Evolutionary conservation across 257 asterid species (phyloP).

Genomic region (Rhazya stricta): DNA sequence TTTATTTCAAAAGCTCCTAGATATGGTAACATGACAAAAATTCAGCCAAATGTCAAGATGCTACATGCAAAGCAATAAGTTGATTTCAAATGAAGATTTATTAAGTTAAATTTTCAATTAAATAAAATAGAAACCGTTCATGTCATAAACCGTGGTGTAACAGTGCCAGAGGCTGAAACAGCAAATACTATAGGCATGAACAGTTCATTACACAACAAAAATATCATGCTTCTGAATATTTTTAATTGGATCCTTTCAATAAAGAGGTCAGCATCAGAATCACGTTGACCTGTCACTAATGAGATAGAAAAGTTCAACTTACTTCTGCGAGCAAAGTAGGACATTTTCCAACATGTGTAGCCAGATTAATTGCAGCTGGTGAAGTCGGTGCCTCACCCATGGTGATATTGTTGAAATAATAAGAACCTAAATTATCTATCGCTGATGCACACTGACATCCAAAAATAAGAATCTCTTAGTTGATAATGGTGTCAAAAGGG

Average conservation of each 20-base stretch:
- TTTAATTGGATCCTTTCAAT: neutral
- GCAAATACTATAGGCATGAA: neutral
- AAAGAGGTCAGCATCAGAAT: neutral
- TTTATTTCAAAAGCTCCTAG: neutral
- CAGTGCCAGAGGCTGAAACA: neutral
- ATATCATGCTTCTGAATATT: neutral
- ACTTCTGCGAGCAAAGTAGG: slow-evolving; percentile 84
- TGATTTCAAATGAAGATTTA: neutral
- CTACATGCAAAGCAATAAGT: neutral
- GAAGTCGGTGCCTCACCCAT: slow-evolving; percentile 69
- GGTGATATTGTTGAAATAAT: slow-evolving; percentile 77
- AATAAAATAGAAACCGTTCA: neutral
- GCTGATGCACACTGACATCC: slow-evolving; percentile 83
- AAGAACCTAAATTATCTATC: slow-evolving; percentile 79
- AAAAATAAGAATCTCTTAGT: neutral
- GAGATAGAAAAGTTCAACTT: slow-evolving; percentile 22
- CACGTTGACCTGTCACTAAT: neutral
- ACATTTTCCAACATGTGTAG: slow-evolving; percentile 77
- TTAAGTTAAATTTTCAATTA: neutral
- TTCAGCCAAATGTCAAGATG: neutral
- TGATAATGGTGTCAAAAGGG: neutral
- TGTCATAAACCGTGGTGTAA: neutral
- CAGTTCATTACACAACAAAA: neutral
- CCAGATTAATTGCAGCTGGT: slow-evolving; percentile 72
- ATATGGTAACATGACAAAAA: neutral